Base-by-base conservation (phyloP, 2,329 filamentous ascomycete genomes). In the Ophioceras dolichostomum region DNA sequence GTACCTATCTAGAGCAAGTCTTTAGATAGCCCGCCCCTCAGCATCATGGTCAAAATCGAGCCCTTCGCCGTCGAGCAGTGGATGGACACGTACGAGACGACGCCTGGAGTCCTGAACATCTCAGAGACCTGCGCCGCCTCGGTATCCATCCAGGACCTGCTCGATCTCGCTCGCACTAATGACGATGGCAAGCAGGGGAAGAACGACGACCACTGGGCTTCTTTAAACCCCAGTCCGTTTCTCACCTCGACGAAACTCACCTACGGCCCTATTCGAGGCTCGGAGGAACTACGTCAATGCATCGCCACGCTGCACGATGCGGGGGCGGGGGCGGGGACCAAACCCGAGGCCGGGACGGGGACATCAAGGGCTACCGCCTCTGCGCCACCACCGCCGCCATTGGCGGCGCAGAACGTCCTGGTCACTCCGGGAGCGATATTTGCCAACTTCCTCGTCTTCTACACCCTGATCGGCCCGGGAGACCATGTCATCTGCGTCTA, bases 401-500 rank as follows among this genome's bases (percentile, higher is more conserved):
- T 60, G 53, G 40, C 50, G 1, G 39, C 51, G 1, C 75, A 86
- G 13, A 76, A 82, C 48, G 68, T 94, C 29, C 57, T 93, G 37
- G 77, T 89, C 41, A 85, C 83, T 0, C 74, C 80, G 21, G 87
- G 87, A 9, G 85, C 84, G 12, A 93, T 93, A 36, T 69, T 75
- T 5, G 86, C 85, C n/a, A 94, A 94, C 51, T 84, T 86, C 47
- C 60, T 91, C n/a, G 61, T 78, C 3, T 69, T 91, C 7, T 88
- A 88, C 54, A 67, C 79, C 1, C 64, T 91, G 6, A 53, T 91
- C 2, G 73, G 74, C 0, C 73, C 76, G 0, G 82, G 78, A 1
- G 84, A 94, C 51, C 86, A 94, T 65, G 81, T 89, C 33, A 71
- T 94, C 41, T 91, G 83, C 50, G 82, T 91, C 40, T 84, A 87